phyloP scores from a whole-genome alignment of 371 early-diverging fungal genomes.

The Circinella minor region DNA sequence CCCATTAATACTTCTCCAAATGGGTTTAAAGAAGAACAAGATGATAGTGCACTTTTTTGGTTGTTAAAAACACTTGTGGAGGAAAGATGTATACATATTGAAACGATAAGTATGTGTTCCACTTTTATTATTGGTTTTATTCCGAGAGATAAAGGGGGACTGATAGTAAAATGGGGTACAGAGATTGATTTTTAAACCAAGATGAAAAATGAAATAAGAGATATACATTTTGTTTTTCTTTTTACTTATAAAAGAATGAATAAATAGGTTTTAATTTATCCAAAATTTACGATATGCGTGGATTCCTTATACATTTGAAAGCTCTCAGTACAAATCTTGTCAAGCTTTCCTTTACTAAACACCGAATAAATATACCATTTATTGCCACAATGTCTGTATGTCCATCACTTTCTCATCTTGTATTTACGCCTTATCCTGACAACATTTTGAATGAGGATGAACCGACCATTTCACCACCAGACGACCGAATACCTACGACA shows the following conservation, averaged over 20 bases:
- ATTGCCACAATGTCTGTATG: background rate
- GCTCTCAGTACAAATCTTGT: background rate
- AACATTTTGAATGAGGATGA: background rate
- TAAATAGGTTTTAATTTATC: background rate
- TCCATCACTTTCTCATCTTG: background rate
- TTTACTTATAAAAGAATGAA: no score
- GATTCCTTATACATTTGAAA: background rate
- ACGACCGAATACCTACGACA: background rate
- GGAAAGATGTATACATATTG: no score
- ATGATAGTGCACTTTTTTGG: no score
- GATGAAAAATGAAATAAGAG: no score
- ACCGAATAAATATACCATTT: background rate
- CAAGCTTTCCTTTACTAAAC: background rate
- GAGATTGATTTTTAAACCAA: no score
- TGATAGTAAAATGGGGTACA: no score
- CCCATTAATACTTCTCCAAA: background rate
- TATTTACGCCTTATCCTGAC: background rate
- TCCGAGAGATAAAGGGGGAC: no score
- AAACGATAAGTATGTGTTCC: no score
- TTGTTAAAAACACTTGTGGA: no score
- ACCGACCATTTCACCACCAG: no score
- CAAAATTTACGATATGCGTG: background rate
- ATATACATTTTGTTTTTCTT: no score
- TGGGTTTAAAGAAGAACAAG: background rate
- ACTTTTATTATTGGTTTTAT: no score